Percentiles rank a stretch among this genome's conserved stretches.
Evolutionary conservation across 2,329 filamentous ascomycete genomes (phyloP).

Genomic region (Cordyceps cateniannulata): DNA sequence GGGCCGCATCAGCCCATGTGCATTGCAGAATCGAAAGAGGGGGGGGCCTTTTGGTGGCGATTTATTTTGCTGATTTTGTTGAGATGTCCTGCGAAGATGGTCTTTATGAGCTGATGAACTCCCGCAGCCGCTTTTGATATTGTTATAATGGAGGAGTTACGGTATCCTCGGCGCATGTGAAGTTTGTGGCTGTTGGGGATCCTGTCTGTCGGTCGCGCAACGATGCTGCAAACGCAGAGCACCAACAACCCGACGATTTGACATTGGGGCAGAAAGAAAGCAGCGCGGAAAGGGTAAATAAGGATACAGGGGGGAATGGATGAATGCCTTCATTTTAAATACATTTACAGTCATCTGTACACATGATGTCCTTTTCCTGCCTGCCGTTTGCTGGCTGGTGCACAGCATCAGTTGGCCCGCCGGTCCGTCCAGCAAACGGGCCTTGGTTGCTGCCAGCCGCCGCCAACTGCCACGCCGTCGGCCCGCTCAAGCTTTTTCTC

Average conservation of each 20-base stretch:
- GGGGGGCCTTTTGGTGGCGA: neutral
- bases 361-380: too few species aligned
- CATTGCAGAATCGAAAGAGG: neutral
- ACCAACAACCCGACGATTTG: too few species aligned
- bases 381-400: neutral
- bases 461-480: neutral
- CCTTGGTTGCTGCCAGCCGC: neutral
- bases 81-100: neutral
- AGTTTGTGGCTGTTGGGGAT: neutral
- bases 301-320: too few species aligned
- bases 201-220: neutral
- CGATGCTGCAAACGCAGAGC: too few species aligned
- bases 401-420: conserved; percentile 3
- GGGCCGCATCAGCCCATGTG: neutral
- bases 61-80: neutral
- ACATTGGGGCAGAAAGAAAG: too few species aligned
- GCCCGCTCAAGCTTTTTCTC: neutral
- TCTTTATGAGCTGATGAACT: too few species aligned
- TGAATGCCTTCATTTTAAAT: too few species aligned
- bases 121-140: neutral
- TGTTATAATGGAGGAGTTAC: too few species aligned
- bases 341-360: too few species aligned
- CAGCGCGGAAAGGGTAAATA: too few species aligned
- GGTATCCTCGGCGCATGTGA: neutral
- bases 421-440: conserved; percentile 4